Base-by-base conservation (phyloP, 352 stramenopile genomes). In the Globisporangium middletonii region DNA sequence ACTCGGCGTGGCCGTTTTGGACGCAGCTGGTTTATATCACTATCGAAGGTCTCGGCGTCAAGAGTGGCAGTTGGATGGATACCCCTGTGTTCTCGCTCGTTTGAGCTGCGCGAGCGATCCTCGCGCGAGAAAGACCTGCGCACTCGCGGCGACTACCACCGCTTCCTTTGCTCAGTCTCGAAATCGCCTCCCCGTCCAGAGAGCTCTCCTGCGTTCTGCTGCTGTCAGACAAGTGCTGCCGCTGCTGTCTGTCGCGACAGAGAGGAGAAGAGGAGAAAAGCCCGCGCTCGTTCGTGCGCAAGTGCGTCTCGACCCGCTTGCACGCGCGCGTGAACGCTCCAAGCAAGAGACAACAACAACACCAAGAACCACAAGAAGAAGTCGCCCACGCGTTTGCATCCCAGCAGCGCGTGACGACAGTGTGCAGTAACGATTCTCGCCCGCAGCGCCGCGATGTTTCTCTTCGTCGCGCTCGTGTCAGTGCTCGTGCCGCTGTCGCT, bases 401-500 rank as follows among this genome's bases (percentile, higher is more conserved):
- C 23, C 33, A 38, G 33, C 33, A 46, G 41, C 41, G 15, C 41
- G 41, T 46, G 18, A 23, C 41, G 9, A n/a, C 35, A 23, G 4
- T 13, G 11, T 4, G 15, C 35, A 45, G 33, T 33, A 37, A 56
- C 50, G 19, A 56, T 30, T 43, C 43, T 43, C 50, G n/a, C 33
- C 43, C 56, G 43, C 44, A 51, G 48, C 16, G 30, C 43, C 15
- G 50, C 72, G 16, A 76, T 74, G 59, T 52, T 85, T 57, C 57
- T 87, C 42, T 55, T 68, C 13, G 57, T 87, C 48, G 67, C 72
- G 65, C 60, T 85, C 30, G 30, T 87, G 38, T 76, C 69, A 48
- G 69, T 87, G 50, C 66, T 78, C 49, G 66, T 88, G 52, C 77
- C 77, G 41, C 66, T 88, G 43, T 88, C 74, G 59, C 71, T 86